These are phyloP conservation scores for Mrakia hoshinonis DNA, from an alignment of 768 basidiomycete genomes.

Conservation along the genomic window DNA sequence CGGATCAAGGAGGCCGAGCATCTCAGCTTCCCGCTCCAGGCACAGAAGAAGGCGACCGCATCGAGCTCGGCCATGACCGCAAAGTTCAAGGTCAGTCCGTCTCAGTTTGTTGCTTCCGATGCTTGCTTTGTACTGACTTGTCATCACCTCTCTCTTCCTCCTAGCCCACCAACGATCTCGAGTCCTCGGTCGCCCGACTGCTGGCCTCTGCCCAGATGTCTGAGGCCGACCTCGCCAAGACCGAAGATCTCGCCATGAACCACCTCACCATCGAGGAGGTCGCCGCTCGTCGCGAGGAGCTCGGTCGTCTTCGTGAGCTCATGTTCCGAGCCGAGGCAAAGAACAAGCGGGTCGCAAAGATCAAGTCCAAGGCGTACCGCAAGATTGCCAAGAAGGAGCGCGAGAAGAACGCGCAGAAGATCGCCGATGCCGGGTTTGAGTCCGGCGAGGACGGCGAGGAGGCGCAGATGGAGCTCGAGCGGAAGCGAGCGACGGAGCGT, in stretches of 20 bases:
- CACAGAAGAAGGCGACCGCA: constrained; percentile 48
- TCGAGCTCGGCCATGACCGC: constrained; percentile 70
- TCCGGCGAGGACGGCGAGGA: constrained; percentile 51
- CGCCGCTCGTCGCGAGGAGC: constrained; percentile 64
- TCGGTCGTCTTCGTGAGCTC: constrained; percentile 81
- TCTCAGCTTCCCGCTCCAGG: constrained; percentile 76
- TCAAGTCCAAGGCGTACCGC: constrained; percentile 90
- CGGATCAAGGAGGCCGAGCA: constrained; percentile 84
- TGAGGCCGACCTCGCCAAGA: constrained; percentile 66
- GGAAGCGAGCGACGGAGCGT: constrained; percentile 73
- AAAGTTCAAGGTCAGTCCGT: constrained; percentile 70
- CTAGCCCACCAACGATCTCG: constrained; percentile 74
- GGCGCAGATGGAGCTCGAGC: constrained; percentile 58
- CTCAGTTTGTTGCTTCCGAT: background rate
- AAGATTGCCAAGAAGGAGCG: constrained; percentile 71
- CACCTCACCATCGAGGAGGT: constrained; percentile 80
- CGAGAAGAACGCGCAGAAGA: constrained; percentile 50
- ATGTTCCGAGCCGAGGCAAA: constrained; percentile 88
- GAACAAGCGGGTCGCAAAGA: constrained; percentile 81
- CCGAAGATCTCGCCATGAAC: constrained; percentile 75
- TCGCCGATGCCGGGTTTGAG: constrained; percentile 45
- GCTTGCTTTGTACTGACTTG: background rate
- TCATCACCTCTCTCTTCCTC: constrained; percentile 12
- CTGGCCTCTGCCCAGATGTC: constrained; percentile 72
- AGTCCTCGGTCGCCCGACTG: constrained; percentile 71